A percentile compares a stretch with the other conserved stretches of the same genome.
These are phyloP conservation scores for Teratosphaeria gauchensis DNA, from an alignment of 2,329 filamentous ascomycete genomes.

Conservation along the genomic window DNA sequence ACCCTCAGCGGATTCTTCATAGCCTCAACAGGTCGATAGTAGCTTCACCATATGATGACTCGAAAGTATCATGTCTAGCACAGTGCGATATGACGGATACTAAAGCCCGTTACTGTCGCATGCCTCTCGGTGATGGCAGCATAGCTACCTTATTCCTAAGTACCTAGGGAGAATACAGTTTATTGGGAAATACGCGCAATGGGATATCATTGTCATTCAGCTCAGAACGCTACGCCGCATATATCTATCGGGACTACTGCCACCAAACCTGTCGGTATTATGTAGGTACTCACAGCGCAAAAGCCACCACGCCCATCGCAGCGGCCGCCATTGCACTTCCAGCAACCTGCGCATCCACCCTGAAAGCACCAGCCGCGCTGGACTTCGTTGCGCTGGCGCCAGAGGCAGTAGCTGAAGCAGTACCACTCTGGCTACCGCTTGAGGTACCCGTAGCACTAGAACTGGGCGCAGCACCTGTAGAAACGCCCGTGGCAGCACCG, in stretches of 20 bases:
- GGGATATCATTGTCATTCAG: background rate
- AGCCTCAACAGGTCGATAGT: no score
- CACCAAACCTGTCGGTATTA: background rate
- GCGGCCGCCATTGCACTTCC: slow-evolving; percentile 13
- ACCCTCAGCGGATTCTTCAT: no score
- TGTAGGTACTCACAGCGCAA: slow-evolving; percentile 11
- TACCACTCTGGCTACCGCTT: background rate
- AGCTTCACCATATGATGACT: no score
- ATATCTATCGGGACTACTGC: background rate
- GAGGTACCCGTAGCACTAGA: background rate
- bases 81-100: no score
- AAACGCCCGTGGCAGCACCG: slow-evolving; percentile 17
- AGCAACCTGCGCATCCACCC: slow-evolving; percentile 1
- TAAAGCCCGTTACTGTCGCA: no score
- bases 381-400: slow-evolving; percentile 3
- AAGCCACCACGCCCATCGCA: slow-evolving; percentile 16
- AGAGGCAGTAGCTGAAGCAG: slow-evolving; percentile 8
- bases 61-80: no score
- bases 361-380: background rate
- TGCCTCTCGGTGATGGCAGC: no score
- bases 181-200: background rate
- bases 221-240: background rate
- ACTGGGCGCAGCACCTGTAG: slow-evolving; percentile 11
- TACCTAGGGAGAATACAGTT: background rate
- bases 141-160: background rate